Conservation (phyloP, 148 eudicot species). For the Rhododendron simsii region DNA sequence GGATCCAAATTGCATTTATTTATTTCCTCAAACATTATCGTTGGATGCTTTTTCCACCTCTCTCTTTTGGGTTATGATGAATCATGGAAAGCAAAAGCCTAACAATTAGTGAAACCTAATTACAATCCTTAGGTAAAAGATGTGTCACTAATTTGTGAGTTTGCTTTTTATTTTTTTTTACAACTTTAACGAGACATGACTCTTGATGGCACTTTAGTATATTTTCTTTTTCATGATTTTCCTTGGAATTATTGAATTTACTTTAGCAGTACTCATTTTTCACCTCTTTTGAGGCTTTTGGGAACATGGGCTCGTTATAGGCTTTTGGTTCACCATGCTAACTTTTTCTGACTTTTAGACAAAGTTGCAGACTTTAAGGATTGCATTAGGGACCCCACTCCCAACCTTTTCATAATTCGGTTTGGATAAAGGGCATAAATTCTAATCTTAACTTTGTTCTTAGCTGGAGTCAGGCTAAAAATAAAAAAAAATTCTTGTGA, state of each 20-base stretch:
- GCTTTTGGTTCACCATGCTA: conserved; percentile 8
- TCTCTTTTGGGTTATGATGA: not conserved
- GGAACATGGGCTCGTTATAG: conserved; percentile 16
- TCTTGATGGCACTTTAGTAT: conserved; percentile 12
- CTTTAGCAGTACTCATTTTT: conserved; percentile 14
- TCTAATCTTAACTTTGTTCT: too few relatives aligned
- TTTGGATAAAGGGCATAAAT: not conserved
- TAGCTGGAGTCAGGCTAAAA: too few relatives aligned
- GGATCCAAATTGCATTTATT: not conserved
- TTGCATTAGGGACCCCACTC: not conserved
- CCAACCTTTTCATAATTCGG: not conserved
- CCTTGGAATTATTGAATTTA: conserved; percentile 25
- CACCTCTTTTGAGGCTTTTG: conserved; percentile 20
- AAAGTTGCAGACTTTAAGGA: conserved; percentile 9
- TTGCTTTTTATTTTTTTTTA: not conserved
- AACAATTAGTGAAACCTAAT: not conserved
- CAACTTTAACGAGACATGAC: conserved; percentile 26
- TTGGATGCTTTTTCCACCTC: not conserved
- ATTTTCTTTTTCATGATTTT: conserved; percentile 21
- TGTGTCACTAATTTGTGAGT: not conserved
- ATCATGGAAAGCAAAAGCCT: conserved; percentile 11
- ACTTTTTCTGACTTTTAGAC: not conserved
- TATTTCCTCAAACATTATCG: not conserved
- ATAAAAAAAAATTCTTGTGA: too few relatives aligned
- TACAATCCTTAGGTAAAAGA: not conserved